A percentile compares a stretch with the other conserved stretches of the same genome.
phyloP scores from a whole-genome alignment of 2,329 filamentous ascomycete genomes.

The Thermothelomyces thermophilus region DNA sequence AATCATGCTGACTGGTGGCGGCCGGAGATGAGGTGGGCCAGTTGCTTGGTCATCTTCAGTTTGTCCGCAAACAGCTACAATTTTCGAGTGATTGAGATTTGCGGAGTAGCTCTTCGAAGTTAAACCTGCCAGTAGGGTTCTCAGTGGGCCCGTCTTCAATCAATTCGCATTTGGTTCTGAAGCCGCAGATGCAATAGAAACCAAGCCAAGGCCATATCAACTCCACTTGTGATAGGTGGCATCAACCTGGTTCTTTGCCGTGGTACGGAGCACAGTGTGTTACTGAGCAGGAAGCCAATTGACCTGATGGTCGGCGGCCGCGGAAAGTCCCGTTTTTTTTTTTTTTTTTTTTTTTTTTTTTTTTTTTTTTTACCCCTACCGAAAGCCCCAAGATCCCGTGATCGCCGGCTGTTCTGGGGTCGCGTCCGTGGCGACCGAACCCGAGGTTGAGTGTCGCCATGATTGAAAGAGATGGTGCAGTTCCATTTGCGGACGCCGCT shows the following conservation, averaged over 20 bases:
- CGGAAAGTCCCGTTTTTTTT: background rate
- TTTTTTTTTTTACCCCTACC: no score
- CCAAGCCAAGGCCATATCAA: conserved; percentile 21
- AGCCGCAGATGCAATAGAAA: conserved; percentile 19
- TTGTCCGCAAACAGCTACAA: no score
- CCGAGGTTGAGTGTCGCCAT: background rate
- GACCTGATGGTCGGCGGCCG: background rate
- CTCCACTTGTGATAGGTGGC: conserved; percentile 11
- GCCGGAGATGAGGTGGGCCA: no score
- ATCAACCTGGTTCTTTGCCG: background rate
- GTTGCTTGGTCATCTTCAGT: no score
- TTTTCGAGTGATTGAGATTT: no score
- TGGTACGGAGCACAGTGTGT: background rate
- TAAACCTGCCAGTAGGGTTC: background rate
- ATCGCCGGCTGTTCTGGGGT: background rate
- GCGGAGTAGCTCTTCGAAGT: no score
- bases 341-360: no score
- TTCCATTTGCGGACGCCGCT: background rate
- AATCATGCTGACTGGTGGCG: no score
- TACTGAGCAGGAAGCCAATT: no score
- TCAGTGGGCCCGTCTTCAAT: background rate
- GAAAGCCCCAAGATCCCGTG: background rate
- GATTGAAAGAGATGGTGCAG: background rate
- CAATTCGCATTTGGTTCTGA: background rate
- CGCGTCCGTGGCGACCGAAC: background rate